Evolutionary conservation across 768 basidiomycete genomes (phyloP), one percentile per base, ranked within the genome.

Genomic region (Lyophyllum semitale): DNA sequence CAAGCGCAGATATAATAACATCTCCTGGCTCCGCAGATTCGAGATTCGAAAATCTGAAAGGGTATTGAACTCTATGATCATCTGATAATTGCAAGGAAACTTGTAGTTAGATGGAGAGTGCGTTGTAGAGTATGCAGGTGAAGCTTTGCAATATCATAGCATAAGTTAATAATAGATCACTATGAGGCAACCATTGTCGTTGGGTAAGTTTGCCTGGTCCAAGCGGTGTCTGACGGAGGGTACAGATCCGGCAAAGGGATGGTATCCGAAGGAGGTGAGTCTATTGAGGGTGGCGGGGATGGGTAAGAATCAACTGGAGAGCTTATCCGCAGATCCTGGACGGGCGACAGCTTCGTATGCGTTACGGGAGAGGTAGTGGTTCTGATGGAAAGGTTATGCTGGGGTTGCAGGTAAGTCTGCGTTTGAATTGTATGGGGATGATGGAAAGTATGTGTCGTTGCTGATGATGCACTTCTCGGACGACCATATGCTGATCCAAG

Each of bases 221-320:
- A 56, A 15, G 30, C 26, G 53, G 55, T 37, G 54, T 67, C 59
- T 30, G 49, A 60, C 13, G 37, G 55, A 45, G 49, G 52, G 20
- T 60, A 58, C 38, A 49, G 27, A 48, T 59, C 61, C 26, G 51
- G 59, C 30, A 70, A 51, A 23, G 63, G 59, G 13, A 64, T 53
- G 9, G 56, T 54, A 40, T 57, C 45, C 33, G 51, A 58, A n/a
- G 69, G 68, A 9, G 71, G 70, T 15, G 77, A 80, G 63, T 78
- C 78, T 37, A 75, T 53, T 18, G 78, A 80, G 18, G 73, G 69
- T 41, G 78, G 79, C 1, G 79, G 79, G 0, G 79, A 78, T 11
- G 79, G 79, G 57, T 80, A 80, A 30, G 78, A 70, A 29, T 62
- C 64, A 23, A 59, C 51, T 22, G 64, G 59, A 18, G 61, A 63